Conservation (phyloP, 176 grass and related monocot species). For the Aegilops umbellulata region DNA sequence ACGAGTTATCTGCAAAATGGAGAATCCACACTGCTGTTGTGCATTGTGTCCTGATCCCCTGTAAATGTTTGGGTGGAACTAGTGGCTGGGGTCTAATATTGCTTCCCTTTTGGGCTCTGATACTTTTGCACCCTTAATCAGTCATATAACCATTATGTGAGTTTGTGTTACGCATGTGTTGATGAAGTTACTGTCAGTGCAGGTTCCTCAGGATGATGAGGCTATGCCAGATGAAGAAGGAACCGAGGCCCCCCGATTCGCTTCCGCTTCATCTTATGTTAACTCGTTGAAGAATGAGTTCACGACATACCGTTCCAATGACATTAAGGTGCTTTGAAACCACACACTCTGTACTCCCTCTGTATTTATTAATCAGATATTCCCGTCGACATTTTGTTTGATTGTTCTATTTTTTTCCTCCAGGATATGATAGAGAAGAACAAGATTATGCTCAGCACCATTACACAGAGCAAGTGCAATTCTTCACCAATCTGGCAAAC, state of each 20-base stretch:
- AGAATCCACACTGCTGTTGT: not conserved
- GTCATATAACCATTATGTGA: not conserved
- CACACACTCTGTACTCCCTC: not conserved
- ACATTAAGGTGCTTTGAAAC: constrained; percentile 65
- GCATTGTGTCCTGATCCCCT: not conserved
- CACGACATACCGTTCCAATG: constrained; percentile 48
- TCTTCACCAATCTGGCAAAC: constrained; percentile 60
- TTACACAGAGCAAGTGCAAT: constrained; percentile 58
- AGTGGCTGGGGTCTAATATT: not conserved
- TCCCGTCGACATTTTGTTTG: not conserved
- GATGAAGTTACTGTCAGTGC: not conserved
- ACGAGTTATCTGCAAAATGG: not conserved
- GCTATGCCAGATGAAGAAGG: constrained; percentile 29
- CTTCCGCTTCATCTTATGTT: constrained; percentile 53
- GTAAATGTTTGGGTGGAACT: not conserved
- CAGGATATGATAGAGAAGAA: constrained; percentile 85
- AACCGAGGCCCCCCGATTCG: constrained; percentile 17
- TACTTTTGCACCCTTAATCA: not conserved
- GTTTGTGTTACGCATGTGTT: not conserved
- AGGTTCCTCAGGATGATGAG: constrained; percentile 34
- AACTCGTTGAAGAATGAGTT: constrained; percentile 77
- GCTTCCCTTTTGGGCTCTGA: not conserved
- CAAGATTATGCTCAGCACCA: constrained; percentile 59
- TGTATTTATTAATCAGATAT: not conserved
- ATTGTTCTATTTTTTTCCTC: not conserved